Conservation (phyloP, 2,329 filamentous ascomycete genomes). For the Aspergillus fischeri region DNA sequence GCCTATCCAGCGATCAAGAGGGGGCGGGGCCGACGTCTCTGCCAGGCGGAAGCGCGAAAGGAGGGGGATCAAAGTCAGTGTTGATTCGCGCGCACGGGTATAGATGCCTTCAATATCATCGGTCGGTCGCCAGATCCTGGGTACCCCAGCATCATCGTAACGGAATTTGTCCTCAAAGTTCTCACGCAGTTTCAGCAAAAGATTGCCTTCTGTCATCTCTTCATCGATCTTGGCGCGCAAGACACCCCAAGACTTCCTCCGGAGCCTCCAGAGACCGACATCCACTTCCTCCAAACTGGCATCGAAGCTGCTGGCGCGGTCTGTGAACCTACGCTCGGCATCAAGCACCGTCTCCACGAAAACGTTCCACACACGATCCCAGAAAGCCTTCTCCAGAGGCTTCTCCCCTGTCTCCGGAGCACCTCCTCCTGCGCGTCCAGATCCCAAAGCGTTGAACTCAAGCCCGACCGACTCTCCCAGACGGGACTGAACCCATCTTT, state of each 20-base stretch:
- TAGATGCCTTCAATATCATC: constrained; percentile 98
- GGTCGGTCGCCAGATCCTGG: constrained; percentile 90
- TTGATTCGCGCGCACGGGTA: constrained; percentile 87
- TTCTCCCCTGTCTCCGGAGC: constrained; percentile 75
- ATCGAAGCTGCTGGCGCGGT: constrained; percentile 88
- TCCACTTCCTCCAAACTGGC: constrained; percentile 88
- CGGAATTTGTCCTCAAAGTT: constrained; percentile 99
- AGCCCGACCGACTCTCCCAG: constrained; percentile 83
- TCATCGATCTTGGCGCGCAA: constrained; percentile 89
- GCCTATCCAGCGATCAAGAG: constrained; percentile 81
- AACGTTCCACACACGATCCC: constrained; percentile 90
- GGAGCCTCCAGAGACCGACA: constrained; percentile 84
- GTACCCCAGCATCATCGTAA: constrained; percentile 91
- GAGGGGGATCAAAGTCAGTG: constrained; percentile 82
- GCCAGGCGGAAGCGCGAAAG: constrained; percentile 78
- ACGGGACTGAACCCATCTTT: constrained; percentile 87
- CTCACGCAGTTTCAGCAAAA: constrained; percentile 89
- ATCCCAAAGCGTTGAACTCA: constrained; percentile 94
- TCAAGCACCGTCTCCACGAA: constrained; percentile 80
- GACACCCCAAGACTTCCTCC: constrained; percentile 91
- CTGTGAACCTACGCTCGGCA: constrained; percentile 79
- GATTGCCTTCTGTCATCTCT: constrained; percentile 96
- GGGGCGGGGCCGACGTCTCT: constrained; percentile 69
- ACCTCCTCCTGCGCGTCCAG: constrained; percentile 75
- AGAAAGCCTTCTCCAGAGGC: constrained; percentile 77